Percentiles rank a stretch among this genome's conserved stretches.
phyloP scores from a whole-genome alignment of 2,329 filamentous ascomycete species.

The Fusarium brachygibbosum region DNA sequence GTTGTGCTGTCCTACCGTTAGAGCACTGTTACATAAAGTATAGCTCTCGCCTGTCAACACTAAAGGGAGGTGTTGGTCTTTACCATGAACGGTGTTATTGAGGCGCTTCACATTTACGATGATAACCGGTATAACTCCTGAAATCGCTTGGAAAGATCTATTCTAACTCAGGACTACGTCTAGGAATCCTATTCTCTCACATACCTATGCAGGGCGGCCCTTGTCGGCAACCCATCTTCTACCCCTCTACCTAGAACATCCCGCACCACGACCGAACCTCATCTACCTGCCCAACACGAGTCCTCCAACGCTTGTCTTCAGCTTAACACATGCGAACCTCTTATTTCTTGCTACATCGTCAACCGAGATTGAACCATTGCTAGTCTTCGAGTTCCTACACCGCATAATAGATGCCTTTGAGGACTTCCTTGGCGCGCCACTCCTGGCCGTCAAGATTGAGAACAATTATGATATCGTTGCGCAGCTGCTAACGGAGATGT shows the following conservation, averaged over 20 bases:
- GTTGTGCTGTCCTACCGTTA: conserved; percentile 18
- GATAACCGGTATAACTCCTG: conserved; percentile 79
- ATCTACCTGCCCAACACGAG: conserved; percentile 86
- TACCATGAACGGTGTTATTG: conserved; percentile 87
- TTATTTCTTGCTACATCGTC: conserved; percentile 89
- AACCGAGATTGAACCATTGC: conserved; percentile 86
- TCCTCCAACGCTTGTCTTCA: conserved; percentile 90
- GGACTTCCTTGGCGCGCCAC: conserved; percentile 90
- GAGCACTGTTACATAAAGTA: neutral
- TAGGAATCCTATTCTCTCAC: conserved; percentile 87
- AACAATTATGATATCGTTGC: conserved; percentile 92
- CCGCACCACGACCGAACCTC: conserved; percentile 84
- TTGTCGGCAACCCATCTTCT: conserved; percentile 82
- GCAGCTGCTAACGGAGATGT: conserved; percentile 95
- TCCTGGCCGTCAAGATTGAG: conserved; percentile 89
- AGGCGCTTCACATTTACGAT: conserved; percentile 97
- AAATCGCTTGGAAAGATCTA: neutral
- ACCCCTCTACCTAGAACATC: conserved; percentile 87
- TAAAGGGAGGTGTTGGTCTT: conserved; percentile 49
- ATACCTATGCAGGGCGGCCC: conserved; percentile 87
- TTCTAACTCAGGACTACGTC: conserved; percentile 43
- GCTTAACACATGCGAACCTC: conserved; percentile 86
- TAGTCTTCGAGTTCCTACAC: conserved; percentile 94
- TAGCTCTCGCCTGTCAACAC: conserved; percentile 36
- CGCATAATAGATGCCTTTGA: conserved; percentile 92